These are phyloP conservation scores for Gossypium australe DNA, from an alignment of 345 rosid species.

Conservation along the genomic window DNA sequence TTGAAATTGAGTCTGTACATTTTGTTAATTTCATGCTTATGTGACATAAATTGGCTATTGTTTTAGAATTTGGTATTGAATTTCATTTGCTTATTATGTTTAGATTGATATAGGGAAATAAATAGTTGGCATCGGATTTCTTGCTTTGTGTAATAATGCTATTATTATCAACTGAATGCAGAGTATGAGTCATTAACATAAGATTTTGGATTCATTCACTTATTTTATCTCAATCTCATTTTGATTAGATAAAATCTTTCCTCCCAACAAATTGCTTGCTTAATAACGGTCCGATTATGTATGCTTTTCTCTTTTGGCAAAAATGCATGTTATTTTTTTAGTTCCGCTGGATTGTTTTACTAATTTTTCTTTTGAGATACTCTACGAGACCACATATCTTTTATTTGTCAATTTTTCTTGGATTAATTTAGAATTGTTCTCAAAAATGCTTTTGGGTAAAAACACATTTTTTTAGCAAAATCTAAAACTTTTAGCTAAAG, in stretches of 20 bases:
- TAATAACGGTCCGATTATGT: not conserved
- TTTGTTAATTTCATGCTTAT: not conserved
- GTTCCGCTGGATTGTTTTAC: no score
- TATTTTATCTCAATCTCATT: not conserved
- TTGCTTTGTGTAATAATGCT: not conserved
- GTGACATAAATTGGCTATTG: not conserved
- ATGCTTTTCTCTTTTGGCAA: not conserved
- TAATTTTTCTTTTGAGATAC: no score
- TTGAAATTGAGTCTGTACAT: not conserved
- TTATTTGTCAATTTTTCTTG: no score
- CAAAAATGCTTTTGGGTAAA: rapidly evolving
- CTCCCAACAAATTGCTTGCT: not conserved
- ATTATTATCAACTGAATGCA: not conserved
- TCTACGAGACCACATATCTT: no score
- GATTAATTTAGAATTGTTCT: no score
- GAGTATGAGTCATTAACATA: not conserved
- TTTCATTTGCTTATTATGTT: not conserved
- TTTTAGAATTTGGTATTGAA: not conserved
- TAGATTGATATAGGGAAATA: not conserved
- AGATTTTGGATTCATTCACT: not conserved
- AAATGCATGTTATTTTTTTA: not conserved
- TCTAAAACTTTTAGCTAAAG: no score
- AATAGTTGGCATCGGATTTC: not conserved
- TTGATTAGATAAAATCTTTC: not conserved
- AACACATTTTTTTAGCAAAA: no score